Evolutionary conservation across 257 asterid species (phyloP).

Genomic region (Striga asiatica): DNA sequence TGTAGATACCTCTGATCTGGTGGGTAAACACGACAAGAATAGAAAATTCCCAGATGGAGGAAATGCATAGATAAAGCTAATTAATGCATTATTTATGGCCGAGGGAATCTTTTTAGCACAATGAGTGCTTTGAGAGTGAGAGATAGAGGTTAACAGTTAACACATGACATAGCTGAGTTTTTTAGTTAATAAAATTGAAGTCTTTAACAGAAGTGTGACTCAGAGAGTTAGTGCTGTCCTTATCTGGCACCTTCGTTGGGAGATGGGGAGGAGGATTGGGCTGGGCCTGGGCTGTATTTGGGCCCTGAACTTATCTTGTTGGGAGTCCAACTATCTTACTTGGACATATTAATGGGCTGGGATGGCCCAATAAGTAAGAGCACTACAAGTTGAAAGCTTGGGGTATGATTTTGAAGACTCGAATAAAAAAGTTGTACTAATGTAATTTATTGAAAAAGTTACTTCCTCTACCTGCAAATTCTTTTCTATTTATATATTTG

Average conservation of each 20-base stretch:
- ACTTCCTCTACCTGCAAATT: no score
- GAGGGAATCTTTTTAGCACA: not conserved
- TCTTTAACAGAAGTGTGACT: not conserved
- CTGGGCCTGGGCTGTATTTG: not conserved
- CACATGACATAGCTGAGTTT: not conserved
- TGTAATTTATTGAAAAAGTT: no score
- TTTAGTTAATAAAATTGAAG: no score
- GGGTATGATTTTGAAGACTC: not conserved
- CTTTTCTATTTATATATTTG: no score
- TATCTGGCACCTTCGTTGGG: not conserved
- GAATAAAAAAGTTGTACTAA: no score
- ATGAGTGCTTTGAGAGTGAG: not conserved
- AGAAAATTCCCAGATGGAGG: constrained; percentile 25
- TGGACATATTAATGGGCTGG: not conserved
- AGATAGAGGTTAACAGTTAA: no score
- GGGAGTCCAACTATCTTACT: not conserved
- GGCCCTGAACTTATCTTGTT: not conserved
- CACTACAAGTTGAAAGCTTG: no score
- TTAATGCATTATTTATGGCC: not conserved
- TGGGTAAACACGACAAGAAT: constrained; percentile 24
- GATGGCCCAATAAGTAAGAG: no score
- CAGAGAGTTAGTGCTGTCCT: not conserved
- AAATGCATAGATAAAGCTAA: constrained; percentile 19
- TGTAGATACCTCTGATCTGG: constrained; percentile 32
- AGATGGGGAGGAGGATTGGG: no score